Base-by-base conservation (phyloP, 805 yeast species). In the Candida methanosorbosa region DNA sequence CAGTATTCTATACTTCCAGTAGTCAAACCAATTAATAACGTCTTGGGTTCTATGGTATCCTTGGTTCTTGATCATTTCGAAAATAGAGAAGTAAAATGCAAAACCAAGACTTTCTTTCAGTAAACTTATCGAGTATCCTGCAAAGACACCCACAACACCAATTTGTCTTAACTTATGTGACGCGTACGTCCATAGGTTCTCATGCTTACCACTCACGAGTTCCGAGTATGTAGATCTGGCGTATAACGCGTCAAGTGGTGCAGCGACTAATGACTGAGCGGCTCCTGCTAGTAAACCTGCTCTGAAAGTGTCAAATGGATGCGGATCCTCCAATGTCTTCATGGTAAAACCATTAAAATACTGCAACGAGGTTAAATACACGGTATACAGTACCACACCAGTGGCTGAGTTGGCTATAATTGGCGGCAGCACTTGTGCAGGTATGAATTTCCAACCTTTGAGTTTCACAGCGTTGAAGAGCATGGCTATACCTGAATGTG, bases 161-260 rank as follows among this genome's bases (percentile, higher is more conserved):
- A 88, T 70, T 41, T 82, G 82, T 40, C 63, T 63, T 34, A 87
- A 59, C 49, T 85, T 85, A 33, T 67, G 66, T 19, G 69, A 52
- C 0, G 90, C 87, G 56, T 85, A 90, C 18, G 59, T 59, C 94
- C 96, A 85, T 37, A 88, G 54, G 38, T 81, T 81, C 38, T 72
- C 72, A 55, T 82, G 78, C 22, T 69, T 66, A 6, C 86, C 82
- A 34, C 71, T 68, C 13, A 85, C 57, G 35, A 88, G 59, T 44
- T 86, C 95, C 9, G 81, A 72, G 5, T 85, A 79, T 2, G 78
- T 69, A 43, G 88, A 83, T 44, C 97, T 67, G 2, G 94, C 75
- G 49, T 81, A 82, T 3, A 90, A 75, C 7, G 97, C 95, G 57
- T 90, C 97, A 4, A 90, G 67, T 0, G 97, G 97, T 2, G 96